Conservation (phyloP, 257 asterid genomes). For the Gardenia jasminoides region DNA sequence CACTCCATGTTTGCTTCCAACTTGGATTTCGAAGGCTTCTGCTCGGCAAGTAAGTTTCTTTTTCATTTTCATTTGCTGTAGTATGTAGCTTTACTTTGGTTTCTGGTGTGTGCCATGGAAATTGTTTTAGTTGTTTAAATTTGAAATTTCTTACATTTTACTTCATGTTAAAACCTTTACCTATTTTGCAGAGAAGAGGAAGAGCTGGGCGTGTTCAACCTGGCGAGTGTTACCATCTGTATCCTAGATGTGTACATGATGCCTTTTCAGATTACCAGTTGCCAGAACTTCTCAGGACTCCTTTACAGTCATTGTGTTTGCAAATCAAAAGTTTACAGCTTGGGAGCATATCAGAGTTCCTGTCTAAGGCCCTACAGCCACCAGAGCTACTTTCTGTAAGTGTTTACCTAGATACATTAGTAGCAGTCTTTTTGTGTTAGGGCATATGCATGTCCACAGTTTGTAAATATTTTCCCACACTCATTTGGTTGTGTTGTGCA, state of each 20-base stretch:
- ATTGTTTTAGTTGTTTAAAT: background rate
- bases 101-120: background rate
- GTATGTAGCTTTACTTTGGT: background rate
- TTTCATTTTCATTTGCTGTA: slow-evolving; percentile 2
- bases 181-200: slow-evolving; percentile 77
- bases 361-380: slow-evolving; percentile 82
- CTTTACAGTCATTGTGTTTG: slow-evolving; percentile 91
- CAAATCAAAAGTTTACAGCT: slow-evolving; percentile 91
- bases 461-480: too few species aligned
- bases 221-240: slow-evolving; percentile 93
- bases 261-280: slow-evolving; percentile 80
- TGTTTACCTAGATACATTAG: background rate
- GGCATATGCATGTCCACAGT: too few species aligned
- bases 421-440: background rate
- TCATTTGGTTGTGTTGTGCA: too few species aligned
- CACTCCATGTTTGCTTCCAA: slow-evolving; percentile 94
- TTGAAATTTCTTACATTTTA: background rate
- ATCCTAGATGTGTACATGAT: slow-evolving; percentile 81
- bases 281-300: slow-evolving; percentile 94
- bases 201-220: slow-evolving; percentile 99
- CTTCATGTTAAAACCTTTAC: slow-evolving; percentile 20
- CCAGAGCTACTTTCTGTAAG: slow-evolving; percentile 88
- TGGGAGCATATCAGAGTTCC: slow-evolving; percentile 82
- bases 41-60: slow-evolving; percentile 71
- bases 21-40: slow-evolving; percentile 92